Evolutionary conservation across 164 flowering plant species (phyloP).

Genomic region (Houttuynia cordata): DNA sequence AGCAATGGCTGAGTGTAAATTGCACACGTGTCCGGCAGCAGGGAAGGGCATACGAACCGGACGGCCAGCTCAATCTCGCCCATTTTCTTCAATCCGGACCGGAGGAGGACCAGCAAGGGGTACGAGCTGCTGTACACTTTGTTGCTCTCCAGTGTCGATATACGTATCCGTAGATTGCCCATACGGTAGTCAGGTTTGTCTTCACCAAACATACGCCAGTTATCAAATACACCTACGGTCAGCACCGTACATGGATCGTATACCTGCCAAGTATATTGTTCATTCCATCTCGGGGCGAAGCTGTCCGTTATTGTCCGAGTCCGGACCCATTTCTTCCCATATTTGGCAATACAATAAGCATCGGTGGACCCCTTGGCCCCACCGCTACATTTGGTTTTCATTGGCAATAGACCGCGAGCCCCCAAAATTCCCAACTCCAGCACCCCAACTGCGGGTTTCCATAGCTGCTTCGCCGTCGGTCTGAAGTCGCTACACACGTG

Average conservation of each 20-base stretch:
- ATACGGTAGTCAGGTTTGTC: constrained; percentile 60
- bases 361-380: constrained; percentile 71
- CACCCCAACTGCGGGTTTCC: constrained; percentile 85
- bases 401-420: constrained; percentile 75
- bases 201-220: constrained; percentile 73
- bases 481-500: constrained; percentile 87
- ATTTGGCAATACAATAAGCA: constrained; percentile 95
- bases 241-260: constrained; percentile 91
- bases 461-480: constrained; percentile 89
- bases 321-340: constrained; percentile 94
- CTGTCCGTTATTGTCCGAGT: constrained; percentile 72
- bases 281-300: constrained; percentile 97
- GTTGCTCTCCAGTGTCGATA: constrained; percentile 84
- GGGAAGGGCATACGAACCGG: constrained; percentile 61
- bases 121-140: constrained; percentile 73
- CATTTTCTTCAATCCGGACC: constrained; percentile 83
- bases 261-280: constrained; percentile 99
- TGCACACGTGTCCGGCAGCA: constrained; percentile 65
- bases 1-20: constrained; percentile 76
- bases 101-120: constrained; percentile 48
- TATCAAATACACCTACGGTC: constrained; percentile 87
- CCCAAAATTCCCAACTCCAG: constrained; percentile 92
- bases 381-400: constrained; percentile 60
- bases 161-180: constrained; percentile 77
- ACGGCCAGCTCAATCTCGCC: constrained; percentile 91